A percentile compares a stretch with the other conserved stretches of the same genome.
These are phyloP conservation scores for Kockovaella imperatae DNA, from an alignment of 768 basidiomycete genomes.

Conservation along the genomic window DNA sequence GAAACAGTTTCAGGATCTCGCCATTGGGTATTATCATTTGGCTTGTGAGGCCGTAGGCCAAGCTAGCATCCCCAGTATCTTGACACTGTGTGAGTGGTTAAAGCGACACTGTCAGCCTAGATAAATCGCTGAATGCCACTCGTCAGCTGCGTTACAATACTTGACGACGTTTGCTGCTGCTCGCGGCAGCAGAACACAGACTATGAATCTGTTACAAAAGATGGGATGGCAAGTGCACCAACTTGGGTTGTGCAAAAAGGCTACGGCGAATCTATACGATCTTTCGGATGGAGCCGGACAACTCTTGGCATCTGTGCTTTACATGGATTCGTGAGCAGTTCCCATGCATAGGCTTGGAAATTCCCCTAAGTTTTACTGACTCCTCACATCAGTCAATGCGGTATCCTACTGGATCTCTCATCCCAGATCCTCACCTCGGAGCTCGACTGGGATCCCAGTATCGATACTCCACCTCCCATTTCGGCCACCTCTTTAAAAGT, in stretches of 20 bases:
- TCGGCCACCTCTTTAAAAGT: background rate
- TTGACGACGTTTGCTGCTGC: background rate
- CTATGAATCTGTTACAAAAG: background rate
- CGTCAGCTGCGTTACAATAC: background rate
- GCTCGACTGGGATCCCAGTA: background rate
- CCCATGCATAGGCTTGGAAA: background rate
- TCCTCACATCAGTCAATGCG: background rate
- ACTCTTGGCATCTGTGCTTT: background rate
- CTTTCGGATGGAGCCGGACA: background rate
- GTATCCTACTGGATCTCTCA: background rate
- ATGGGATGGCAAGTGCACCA: slow-evolving; percentile 3
- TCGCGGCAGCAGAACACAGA: background rate
- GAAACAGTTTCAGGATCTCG: no score
- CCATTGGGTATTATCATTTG: background rate
- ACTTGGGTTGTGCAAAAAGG: background rate
- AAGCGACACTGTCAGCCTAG: no score
- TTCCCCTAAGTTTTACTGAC: background rate
- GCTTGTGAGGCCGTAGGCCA: background rate
- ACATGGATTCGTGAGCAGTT: slow-evolving; percentile 1
- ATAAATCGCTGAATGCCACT: no score
- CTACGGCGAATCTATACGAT: background rate
- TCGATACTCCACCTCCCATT: background rate
- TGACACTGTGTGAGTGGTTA: background rate
- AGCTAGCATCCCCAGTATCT: background rate
- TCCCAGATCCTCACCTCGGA: background rate